Conservation (phyloP, 176 grass and related monocot genomes). For the Rhipidocladum racemiflorum region DNA sequence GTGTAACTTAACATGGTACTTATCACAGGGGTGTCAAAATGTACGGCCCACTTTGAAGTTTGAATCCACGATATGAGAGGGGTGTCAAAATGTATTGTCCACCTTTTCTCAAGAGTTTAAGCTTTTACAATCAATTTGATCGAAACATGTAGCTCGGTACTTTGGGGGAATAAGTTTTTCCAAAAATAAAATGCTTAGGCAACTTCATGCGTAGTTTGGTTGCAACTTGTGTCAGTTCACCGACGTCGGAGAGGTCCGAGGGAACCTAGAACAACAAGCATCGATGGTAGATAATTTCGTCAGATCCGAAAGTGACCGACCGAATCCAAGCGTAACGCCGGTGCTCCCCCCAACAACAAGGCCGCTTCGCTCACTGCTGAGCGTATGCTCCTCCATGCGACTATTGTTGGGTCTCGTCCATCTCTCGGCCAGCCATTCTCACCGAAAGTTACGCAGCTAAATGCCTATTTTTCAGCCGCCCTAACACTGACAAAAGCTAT, state of each 20-base stretch:
- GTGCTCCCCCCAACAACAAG: background rate
- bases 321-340: background rate
- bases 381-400: background rate
- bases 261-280: background rate
- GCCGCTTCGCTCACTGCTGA: constrained; percentile 25
- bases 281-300: background rate
- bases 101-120: no score
- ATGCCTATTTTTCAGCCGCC: background rate
- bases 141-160: no score
- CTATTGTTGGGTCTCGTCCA: background rate
- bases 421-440: background rate
- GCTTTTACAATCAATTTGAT: no score
- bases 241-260: background rate
- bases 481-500: background rate
- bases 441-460: background rate
- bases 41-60: no score
- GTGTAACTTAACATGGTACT: no score
- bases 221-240: background rate
- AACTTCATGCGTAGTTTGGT: background rate
- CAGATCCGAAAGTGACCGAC: background rate
- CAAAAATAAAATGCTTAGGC: background rate
- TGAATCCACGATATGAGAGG: no score
- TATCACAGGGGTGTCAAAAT: no score
- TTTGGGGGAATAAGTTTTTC: background rate
- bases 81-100: no score